Base-by-base conservation (phyloP, 2,329 filamentous ascomycete genomes). In the Clarireedia homoeocarpa region DNA sequence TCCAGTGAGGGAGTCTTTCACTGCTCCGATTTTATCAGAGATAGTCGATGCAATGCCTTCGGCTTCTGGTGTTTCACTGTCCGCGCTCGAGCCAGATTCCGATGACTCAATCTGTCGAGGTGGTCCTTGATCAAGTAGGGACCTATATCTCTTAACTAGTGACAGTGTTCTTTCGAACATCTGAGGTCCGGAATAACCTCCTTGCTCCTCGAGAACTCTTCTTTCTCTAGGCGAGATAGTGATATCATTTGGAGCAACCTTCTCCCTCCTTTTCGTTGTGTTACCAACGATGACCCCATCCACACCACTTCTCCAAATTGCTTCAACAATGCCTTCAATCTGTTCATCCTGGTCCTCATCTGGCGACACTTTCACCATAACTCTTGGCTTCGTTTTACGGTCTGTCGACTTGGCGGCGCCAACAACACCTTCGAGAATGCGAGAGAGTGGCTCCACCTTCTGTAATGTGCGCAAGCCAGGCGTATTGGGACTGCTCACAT, bases 281-380 rank as follows among this genome's bases (percentile, higher is more conserved):
- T 99, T 99, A 10, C 92, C 94, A 4, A 99, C 92, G 60, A 99
- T 96, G 38, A 99, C 84, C 27, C 94, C 94, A 65, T 96, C 91
- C 2, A 97, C 91, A 6, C 91, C 91, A 58, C 88, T 90, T 63
- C 78, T 77, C 76, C 84, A 87, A 12, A 96, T 85, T 0, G 91
- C 91, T 64, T 91, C 82, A 59, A 90, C 92, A 55, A 99, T 95
- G 7, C 91, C 94, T 44, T 85, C 80, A 59, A 99, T 82, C 70
- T 99, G 91, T 55, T 84, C 77, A 52, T 91, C 84, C 20, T 86
- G 83, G 69, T 96, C 90, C 73, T 97, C 94, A 65, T 99, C 94
- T 0, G 94, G 94, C 58, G 89, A 95, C 20, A 99, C 92, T 76
- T 99, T 99, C 66, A 99, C 94, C 89, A 99, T 96, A 57, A 99